phyloP scores from a whole-genome alignment of 306 rosid species.

The Begonia masoniana region DNA sequence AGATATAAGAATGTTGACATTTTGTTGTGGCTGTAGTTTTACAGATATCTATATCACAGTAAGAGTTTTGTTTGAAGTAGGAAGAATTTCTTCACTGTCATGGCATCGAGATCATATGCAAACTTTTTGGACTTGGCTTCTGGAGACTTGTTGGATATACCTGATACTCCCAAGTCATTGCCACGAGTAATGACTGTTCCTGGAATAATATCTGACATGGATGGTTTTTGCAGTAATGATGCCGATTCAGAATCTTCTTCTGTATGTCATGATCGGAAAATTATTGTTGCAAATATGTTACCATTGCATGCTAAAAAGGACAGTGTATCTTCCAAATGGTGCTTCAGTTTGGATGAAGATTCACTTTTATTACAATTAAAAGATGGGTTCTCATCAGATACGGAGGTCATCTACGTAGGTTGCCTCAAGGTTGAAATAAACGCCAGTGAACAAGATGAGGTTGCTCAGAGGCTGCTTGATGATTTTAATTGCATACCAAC shows the following conservation, averaged over 20 bases:
- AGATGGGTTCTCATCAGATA: slow-evolving; percentile 12
- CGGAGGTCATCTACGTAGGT: slow-evolving; percentile 11
- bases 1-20: too few species aligned
- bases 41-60: not conserved
- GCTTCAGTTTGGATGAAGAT: slow-evolving; percentile 16
- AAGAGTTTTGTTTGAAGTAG: not conserved
- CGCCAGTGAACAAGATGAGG: slow-evolving; percentile 11
- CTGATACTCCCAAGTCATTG: slow-evolving; percentile 10
- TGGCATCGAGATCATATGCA: slow-evolving; percentile 13
- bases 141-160: slow-evolving; percentile 13
- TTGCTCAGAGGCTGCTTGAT: slow-evolving; percentile 13
- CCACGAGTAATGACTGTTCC: slow-evolving; percentile 18
- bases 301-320: slow-evolving; percentile 17
- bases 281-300: slow-evolving; percentile 12
- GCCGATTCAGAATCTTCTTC: slow-evolving; percentile 13
- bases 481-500: slow-evolving; percentile 12
- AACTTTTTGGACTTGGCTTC: slow-evolving; percentile 14
- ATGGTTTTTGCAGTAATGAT: slow-evolving; percentile 11
- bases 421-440: slow-evolving; percentile 17
- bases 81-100: not conserved
- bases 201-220: slow-evolving; percentile 16
- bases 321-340: slow-evolving; percentile 10
- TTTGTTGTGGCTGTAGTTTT: too few species aligned
- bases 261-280: slow-evolving; percentile 10
- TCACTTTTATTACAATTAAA: slow-evolving; percentile 12